Evolutionary conservation across 2,329 filamentous ascomycete genomes (phyloP), one percentile per base, ranked within the genome.

Genomic region (Colletotrichum lupini): DNA sequence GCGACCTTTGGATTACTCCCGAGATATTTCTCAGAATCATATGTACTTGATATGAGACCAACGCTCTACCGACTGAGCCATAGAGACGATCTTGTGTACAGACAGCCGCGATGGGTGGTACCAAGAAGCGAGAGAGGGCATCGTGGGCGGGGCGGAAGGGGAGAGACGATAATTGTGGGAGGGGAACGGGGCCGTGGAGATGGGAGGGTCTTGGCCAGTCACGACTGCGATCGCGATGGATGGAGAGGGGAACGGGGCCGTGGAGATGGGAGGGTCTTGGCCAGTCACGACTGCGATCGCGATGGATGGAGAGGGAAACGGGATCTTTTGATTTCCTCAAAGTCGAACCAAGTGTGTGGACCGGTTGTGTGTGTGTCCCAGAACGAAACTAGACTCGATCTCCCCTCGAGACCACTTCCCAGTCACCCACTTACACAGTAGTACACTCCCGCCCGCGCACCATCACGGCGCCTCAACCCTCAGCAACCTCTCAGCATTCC

Each of bases 401-500:
- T 5, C 2, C 14, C 35, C 58, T 24, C 24, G 22, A 37, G 8
- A n/a, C 12, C 42, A 22, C 19, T 22, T 49, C 4, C 42, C 19
- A 22, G 42, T 49, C 42, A 49, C 2, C 3, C 42, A 19, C 35
- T 63, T 49, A 64, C 37, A 19, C 37, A 16, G 60, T 5, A 26
- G 26, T 3, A 7, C 52, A 12, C n/a, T 55, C 24, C 12, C 61
- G 3, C 46, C 30, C 46, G 19, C 11, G 42, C 28, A 19, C 16
- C 46, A 53, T 26, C 28, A 49, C 61, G 46, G n/a, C 9, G 61
- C 79, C 67, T 80, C 81, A 1, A 82, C 66, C 26, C 78, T 67
- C 55, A 90, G 77, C 75, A 90, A 77, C 42, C 78, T 82, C 76
- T 88, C 85, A 4, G 88, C 87, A 80, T 90, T 91, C 73, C 80